Base-by-base conservation (phyloP, 2,329 filamentous ascomycete genomes). In the Lizonia empirigonia region DNA sequence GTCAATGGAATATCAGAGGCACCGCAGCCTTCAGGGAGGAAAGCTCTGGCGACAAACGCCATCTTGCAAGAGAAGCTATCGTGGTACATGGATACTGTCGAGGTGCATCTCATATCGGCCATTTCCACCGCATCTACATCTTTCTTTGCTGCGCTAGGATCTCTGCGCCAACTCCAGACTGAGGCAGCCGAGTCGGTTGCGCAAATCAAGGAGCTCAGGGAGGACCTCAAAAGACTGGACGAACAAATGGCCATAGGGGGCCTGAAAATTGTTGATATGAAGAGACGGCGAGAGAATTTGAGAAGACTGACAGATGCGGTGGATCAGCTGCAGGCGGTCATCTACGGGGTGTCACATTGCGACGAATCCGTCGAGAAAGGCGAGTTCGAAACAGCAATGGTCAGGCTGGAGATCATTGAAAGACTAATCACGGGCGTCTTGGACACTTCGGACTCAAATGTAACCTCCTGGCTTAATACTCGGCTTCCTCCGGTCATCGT, bases 21-120 rank as follows among this genome's bases (percentile, higher is more conserved):
- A 9, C 86, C 89, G 7, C 70, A 77, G 34, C 71, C 74, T 15
- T 74, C 76, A 10, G 80, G 79, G 7, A 84, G 93, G 53, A 97
- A 97, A 71, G 89, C 90, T 1, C 79, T 99, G 22, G 93, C 93
- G 7, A 97, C 92, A 0, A 99, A 99, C 74, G 94, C 94, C 0
- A 99, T 99, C 51, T 74, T 99, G 27, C 94, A 99, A 71, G 94
- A 99, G 74, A 99, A 99, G 74, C 79, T 99, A 10, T 97, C 94
- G 0, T 99, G 94, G 94, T 99, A 99, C 72, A 96, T 99, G 91
- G 94, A 99, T 71, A 99, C 94, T 0, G 91, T 99, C 18, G 94
- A 99, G 71, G 91, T 99, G 46, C 94, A 99, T 70, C 79, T 99
- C 7, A 97, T 99, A 63, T 91, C 90, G 24, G 96, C 92, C 0